These are phyloP conservation scores for Fusarium abutilonis DNA, from an alignment of 2,329 filamentous ascomycete genomes.

Conservation along the genomic window DNA sequence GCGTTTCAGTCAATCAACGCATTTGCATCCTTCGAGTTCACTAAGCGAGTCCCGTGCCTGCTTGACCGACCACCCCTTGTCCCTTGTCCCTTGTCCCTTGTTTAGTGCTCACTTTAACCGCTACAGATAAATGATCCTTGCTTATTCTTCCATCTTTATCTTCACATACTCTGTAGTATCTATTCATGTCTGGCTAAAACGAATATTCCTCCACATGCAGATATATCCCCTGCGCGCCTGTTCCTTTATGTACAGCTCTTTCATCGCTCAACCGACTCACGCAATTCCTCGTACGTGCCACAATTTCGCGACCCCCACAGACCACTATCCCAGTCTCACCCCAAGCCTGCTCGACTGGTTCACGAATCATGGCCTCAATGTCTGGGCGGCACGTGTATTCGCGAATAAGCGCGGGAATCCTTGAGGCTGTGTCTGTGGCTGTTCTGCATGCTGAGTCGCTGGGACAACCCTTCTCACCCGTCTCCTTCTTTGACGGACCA, in stretches of 20 bases:
- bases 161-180: neutral
- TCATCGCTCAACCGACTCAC: conserved; percentile 68
- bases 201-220: conserved; percentile 69
- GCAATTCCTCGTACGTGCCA: conserved; percentile 63
- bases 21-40: neutral
- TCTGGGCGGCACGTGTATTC: conserved; percentile 61
- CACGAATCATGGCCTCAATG: conserved; percentile 61
- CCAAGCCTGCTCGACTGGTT: conserved; percentile 65
- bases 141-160: neutral
- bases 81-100: neutral
- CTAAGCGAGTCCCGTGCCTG: conserved; percentile 8
- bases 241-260: conserved; percentile 71
- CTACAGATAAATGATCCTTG: conserved; percentile 8
- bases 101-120: conserved; percentile 2
- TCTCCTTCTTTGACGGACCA: conserved; percentile 18
- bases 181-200: conserved; percentile 50
- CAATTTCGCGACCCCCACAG: conserved; percentile 66
- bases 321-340: conserved; percentile 71
- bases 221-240: conserved; percentile 70
- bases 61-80: neutral
- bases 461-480: conserved; percentile 22
- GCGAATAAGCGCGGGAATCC: conserved; percentile 49
- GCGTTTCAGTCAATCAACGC: conserved; percentile 1
- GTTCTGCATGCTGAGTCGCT: conserved; percentile 27
- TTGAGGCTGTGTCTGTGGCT: neutral